Conservation (phyloP, 164 flowering plant species). For the Hamamelis virginiana region DNA sequence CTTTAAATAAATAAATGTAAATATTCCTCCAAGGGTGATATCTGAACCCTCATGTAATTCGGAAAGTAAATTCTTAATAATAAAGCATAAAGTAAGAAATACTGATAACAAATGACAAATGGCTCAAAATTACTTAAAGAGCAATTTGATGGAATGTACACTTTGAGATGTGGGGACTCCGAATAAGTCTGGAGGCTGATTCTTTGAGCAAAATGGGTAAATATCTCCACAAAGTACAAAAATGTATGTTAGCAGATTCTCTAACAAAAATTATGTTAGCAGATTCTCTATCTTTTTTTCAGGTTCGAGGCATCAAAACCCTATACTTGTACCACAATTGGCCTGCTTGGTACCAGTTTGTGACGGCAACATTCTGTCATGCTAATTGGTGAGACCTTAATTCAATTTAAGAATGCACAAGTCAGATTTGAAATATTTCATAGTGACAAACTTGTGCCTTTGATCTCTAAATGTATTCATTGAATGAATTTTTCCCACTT, state of each 20-base stretch:
- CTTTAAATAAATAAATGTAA: neutral
- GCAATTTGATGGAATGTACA: neutral
- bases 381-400: conserved; percentile 77
- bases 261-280: too few species aligned
- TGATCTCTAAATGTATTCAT: conserved; percentile 2
- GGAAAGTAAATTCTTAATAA: too few species aligned
- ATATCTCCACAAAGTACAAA: neutral
- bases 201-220: neutral
- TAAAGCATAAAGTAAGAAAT: too few species aligned
- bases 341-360: conserved; percentile 94
- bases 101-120: too few species aligned
- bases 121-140: neutral
- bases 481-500: neutral
- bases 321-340: conserved; percentile 76
- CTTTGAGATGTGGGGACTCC: neutral
- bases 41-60: too few species aligned
- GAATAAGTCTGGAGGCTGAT: neutral
- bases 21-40: too few species aligned
- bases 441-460: neutral
- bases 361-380: conserved; percentile 93
- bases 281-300: conserved; percentile 3
- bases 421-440: neutral
- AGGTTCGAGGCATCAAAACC: conserved; percentile 59
- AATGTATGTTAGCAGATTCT: too few species aligned
- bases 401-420: neutral